Conservation (phyloP, 257 asterid species). For the Petrea volubilis region DNA sequence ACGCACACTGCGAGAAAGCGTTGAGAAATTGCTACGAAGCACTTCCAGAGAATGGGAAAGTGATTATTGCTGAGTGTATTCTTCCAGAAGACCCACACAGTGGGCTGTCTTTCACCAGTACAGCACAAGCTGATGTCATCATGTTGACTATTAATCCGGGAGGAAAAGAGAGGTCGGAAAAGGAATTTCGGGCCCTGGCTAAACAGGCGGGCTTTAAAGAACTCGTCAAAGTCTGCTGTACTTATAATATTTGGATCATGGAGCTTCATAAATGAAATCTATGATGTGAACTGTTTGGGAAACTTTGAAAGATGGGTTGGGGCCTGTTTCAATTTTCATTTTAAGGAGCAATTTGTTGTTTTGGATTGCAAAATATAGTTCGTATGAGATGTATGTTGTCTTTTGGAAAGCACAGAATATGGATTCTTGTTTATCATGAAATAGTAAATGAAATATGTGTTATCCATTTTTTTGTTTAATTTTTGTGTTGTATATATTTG, state of each 20-base stretch:
- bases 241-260: constrained; percentile 39
- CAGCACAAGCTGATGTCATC: constrained; percentile 29
- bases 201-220: constrained; percentile 44
- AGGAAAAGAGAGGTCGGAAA: constrained; percentile 67
- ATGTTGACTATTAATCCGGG: constrained; percentile 58
- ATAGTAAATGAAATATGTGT: too few species aligned
- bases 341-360: too few species aligned
- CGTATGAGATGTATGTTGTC: too few species aligned
- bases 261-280: constrained; percentile 12
- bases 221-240: constrained; percentile 37
- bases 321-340: too few species aligned
- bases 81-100: constrained; percentile 43
- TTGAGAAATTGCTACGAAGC: constrained; percentile 52
- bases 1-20: constrained; percentile 41
- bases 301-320: too few species aligned
- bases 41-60: constrained; percentile 37
- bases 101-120: constrained; percentile 6
- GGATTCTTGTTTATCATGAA: too few species aligned
- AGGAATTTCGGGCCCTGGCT: constrained; percentile 55
- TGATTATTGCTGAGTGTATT: constrained; percentile 37
- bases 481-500: too few species aligned
- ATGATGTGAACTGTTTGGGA: too few species aligned
- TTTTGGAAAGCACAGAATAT: too few species aligned
- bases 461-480: too few species aligned
- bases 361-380: too few species aligned